phyloP scores from a whole-genome alignment of 345 rosid species.

The Salix suchowensis region DNA sequence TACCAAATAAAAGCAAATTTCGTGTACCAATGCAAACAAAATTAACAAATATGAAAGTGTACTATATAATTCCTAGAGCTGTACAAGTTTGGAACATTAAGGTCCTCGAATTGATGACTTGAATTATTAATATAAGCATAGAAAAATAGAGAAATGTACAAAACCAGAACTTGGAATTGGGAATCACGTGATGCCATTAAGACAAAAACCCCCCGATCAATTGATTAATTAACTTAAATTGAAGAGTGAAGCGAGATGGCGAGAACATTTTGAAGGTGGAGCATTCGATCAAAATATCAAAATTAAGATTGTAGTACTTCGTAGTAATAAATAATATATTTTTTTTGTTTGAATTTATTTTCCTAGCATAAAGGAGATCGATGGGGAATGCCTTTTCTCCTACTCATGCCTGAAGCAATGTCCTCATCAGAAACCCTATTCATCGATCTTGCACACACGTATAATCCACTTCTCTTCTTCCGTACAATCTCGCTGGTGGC shows the following conservation, averaged over 20 bases:
- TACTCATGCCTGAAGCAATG: constrained; percentile 60
- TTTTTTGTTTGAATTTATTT: constrained; percentile 2
- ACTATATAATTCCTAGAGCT: constrained; percentile 1
- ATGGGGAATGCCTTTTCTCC: constrained; percentile 94
- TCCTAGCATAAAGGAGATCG: constrained; percentile 80
- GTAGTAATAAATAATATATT: neutral
- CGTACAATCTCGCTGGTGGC: constrained; percentile 45
- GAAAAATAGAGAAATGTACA: constrained; percentile 27
- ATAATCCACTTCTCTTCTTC: constrained; percentile 67
- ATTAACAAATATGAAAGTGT: neutral
- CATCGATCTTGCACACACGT: constrained; percentile 53
- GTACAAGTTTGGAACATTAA: neutral
- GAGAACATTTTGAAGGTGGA: constrained; percentile 9
- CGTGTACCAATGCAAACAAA: neutral
- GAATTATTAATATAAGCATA: constrained; percentile 10
- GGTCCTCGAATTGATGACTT: constrained; percentile 16
- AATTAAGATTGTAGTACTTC: neutral
- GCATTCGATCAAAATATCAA: constrained; percentile 23
- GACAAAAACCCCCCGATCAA: constrained; percentile 68
- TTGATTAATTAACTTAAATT: constrained; percentile 34
- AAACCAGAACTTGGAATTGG: constrained; percentile 47
- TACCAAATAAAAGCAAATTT: neutral
- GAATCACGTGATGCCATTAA: constrained; percentile 89
- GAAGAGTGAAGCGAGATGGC: neutral
- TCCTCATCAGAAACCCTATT: constrained; percentile 48